Base-by-base conservation (phyloP, 164 flowering plant genomes). In the Platanus orientalis region DNA sequence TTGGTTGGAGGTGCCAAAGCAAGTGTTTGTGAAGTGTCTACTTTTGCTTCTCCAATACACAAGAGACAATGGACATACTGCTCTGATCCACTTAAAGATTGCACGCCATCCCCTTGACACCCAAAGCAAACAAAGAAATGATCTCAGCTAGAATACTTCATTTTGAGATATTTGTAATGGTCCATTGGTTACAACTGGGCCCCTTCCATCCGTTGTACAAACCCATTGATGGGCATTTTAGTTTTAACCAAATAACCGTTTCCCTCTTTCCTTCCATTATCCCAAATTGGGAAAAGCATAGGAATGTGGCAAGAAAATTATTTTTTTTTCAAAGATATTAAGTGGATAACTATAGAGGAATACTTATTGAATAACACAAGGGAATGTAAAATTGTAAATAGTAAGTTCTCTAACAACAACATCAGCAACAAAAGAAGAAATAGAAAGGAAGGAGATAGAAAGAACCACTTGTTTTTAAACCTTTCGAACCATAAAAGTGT, bases 51-150 rank as follows among this genome's bases (percentile, higher is more conserved):
- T 55, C 58, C 42, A 14, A 17, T 61, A 57, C 58, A 62, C 59
- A 45, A 61, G 58, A 61, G 68, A 64, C 61, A 56, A 55, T 61
- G 62, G 70, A 71, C 78, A 75, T 44, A 57, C 60, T 58, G 32
- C 73, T 63, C 55, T 62, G 48, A 73, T 74, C 78, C 71, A 81
- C 73, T 81, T 62, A 72, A 72, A 76, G 62, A 76, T 69, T 81
- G 85, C 84, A 59, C 65, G 82, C 81, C 69, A 75, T 72, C 79
- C 69, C 64, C 67, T 78, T 69, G 81, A 79, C 85, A 81, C 50
- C 54, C 34, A 72, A 66, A 79, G 70, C 71, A 58, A 73, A 67
- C 66, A 69, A 70, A 34, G 71, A 72, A 78, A 76, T 75, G 70
- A 70, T 57, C 67, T 53, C 2, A 62, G 48, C 30, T 45, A 51